Evolutionary conservation across 1,284 basidiomycete genomes (phyloP).

Genomic region (Tetrapyrgos nigripes): DNA sequence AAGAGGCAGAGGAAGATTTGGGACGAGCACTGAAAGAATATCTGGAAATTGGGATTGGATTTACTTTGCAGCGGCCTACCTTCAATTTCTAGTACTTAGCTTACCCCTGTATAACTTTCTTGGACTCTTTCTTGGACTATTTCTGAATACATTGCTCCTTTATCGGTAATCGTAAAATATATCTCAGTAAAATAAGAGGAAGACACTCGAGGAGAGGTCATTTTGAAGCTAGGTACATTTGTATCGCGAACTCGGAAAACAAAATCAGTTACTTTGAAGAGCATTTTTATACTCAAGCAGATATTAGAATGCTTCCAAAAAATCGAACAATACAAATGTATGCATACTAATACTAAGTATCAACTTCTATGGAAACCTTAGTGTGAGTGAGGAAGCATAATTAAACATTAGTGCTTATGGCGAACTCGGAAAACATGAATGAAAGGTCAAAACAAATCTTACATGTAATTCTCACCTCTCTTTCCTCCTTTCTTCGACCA

Average conservation of each 20-base stretch:
- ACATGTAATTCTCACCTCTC: too few relatives aligned
- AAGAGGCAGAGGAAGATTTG: neutral
- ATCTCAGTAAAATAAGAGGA: neutral
- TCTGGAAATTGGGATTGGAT: constrained; percentile 4
- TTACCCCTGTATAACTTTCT: too few relatives aligned
- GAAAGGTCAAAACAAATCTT: too few relatives aligned
- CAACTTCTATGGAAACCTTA: neutral
- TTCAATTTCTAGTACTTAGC: too few relatives aligned
- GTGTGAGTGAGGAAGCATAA: neutral
- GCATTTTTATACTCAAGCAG: neutral
- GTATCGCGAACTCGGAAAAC: neutral
- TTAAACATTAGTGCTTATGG: neutral
- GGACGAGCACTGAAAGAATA: neutral
- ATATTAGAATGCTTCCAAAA: neutral
- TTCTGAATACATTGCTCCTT: too few relatives aligned
- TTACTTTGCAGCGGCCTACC: too few relatives aligned
- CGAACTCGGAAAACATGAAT: neutral
- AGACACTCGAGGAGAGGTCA: neutral
- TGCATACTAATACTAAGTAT: neutral
- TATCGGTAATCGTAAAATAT: neutral
- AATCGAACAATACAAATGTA: neutral
- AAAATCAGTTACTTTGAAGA: neutral
- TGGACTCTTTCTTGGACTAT: neutral
- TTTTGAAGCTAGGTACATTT: neutral
- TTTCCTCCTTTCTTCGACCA: neutral